These are phyloP conservation scores for Boletus fagicola DNA, from an alignment of 768 basidiomycete genomes.

Conservation along the genomic window DNA sequence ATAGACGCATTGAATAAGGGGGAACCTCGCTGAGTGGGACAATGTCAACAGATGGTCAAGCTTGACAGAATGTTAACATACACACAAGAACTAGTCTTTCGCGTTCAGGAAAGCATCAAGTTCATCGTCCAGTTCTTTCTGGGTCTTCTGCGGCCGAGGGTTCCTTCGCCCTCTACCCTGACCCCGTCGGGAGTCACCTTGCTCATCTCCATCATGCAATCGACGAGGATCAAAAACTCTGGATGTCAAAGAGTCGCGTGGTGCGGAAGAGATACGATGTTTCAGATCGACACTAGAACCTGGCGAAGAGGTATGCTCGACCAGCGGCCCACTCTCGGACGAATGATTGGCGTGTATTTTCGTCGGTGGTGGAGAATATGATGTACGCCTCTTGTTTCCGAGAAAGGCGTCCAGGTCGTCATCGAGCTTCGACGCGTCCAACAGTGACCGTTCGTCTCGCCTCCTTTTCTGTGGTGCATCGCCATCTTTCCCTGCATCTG, in stretches of 20 bases:
- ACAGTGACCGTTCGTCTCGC: conserved; percentile 32
- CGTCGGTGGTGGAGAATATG: conserved; percentile 50
- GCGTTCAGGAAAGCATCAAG: conserved; percentile 73
- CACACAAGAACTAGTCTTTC: conserved; percentile 35
- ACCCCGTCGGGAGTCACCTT: conserved; percentile 27
- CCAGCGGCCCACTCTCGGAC: conserved; percentile 48
- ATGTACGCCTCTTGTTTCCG: conserved; percentile 40
- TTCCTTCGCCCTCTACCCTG: conserved; percentile 39
- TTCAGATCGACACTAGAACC: conserved; percentile 42
- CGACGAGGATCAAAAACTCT: conserved; percentile 19
- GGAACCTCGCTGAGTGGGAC: background rate
- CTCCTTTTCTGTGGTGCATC: conserved; percentile 39
- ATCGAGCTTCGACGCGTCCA: conserved; percentile 51
- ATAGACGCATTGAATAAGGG: background rate
- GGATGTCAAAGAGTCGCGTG: conserved; percentile 22
- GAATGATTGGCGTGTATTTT: conserved; percentile 71
- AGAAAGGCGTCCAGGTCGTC: conserved; percentile 71
- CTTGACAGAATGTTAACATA: conserved; percentile 2
- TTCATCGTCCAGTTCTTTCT: conserved; percentile 80
- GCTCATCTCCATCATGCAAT: conserved; percentile 23
- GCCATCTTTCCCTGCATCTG: conserved; percentile 58
- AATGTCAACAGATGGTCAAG: conserved; percentile 4
- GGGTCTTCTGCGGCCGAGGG: conserved; percentile 52
- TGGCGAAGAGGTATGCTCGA: conserved; percentile 54
- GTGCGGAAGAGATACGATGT: conserved; percentile 45